Conservation (phyloP, 2,329 filamentous ascomycete species). For the Fusarium subtropicale region DNA sequence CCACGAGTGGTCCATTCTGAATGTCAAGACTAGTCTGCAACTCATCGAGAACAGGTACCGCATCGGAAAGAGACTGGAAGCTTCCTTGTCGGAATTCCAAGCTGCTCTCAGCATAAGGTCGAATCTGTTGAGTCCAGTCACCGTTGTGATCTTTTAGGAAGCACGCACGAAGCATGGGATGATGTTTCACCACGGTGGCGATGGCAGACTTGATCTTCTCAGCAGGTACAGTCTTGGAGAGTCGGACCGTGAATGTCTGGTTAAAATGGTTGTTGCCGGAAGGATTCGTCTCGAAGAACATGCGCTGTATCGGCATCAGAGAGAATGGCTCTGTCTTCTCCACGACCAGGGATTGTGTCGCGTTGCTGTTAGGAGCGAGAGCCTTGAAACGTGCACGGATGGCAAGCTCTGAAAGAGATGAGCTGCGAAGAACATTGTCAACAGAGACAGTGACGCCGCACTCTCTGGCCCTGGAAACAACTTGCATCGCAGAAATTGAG, state of each 20-base stretch:
- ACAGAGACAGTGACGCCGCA: neutral
- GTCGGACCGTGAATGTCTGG: neutral
- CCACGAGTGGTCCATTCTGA: neutral
- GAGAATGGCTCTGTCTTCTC: neutral
- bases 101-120: neutral
- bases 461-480: neutral
- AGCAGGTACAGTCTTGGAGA: neutral
- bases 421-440: neutral
- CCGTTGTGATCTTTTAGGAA: neutral
- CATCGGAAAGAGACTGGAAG: neutral
- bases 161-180: neutral
- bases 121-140: neutral
- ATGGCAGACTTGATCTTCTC: neutral
- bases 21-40: neutral
- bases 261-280: neutral
- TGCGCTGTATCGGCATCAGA: neutral
- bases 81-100: neutral
- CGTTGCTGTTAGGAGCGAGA: neutral
- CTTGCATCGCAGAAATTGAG: neutral
- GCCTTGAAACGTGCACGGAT: neutral
- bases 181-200: neutral
- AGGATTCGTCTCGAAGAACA: constrained; percentile 5
- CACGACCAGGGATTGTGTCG: neutral
- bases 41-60: neutral
- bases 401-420: neutral